Conservation (phyloP, 495 filamentous ascomycete species). For the Viridothelium virens region DNA sequence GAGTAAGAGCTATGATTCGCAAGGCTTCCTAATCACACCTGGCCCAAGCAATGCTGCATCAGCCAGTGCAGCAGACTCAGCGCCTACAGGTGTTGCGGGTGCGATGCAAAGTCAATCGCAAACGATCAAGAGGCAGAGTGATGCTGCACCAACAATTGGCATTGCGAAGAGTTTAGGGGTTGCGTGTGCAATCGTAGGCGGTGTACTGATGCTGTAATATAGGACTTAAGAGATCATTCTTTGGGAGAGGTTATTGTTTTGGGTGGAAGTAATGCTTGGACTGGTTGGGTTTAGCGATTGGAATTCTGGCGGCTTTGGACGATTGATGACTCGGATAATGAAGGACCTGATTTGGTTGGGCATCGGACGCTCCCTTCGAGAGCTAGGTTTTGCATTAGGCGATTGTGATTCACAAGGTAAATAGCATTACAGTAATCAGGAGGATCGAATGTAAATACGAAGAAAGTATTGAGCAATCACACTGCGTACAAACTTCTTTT, state of each 20-base stretch:
- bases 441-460: no score
- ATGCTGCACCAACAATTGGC: neutral
- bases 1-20: constrained; percentile 36
- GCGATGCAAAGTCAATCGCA: neutral
- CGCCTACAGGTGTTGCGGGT: neutral
- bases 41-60: neutral
- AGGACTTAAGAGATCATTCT: no score
- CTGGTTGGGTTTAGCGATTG: neutral
- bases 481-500: no score
- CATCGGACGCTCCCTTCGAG: neutral
- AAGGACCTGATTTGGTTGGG: neutral
- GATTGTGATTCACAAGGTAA: neutral
- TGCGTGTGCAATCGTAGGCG: neutral
- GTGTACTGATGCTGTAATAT: neutral
- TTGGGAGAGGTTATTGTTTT: neutral
- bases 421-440: neutral
- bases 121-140: neutral
- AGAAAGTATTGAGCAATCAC: no score
- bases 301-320: neutral
- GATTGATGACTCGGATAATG: constrained; percentile 9
- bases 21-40: constrained; percentile 31
- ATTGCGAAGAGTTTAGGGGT: neutral
- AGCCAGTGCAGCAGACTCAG: neutral
- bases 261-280: neutral
- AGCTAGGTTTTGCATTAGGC: neutral